Conservation (phyloP, 495 filamentous ascomycete species). For the Aspergillus nanangensis region DNA sequence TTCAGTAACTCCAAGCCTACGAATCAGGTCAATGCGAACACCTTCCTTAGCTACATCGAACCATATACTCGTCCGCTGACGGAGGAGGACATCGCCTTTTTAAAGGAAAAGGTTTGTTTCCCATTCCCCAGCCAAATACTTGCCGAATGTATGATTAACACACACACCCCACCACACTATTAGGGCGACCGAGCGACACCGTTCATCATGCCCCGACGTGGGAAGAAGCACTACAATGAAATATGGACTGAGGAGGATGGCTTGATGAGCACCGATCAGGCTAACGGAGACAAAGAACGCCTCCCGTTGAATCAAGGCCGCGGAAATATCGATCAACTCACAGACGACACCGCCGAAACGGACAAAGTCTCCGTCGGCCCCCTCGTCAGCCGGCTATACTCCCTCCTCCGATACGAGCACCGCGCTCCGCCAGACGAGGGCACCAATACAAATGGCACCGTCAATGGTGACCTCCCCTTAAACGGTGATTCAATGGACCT, state of each 20-base stretch:
- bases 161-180: too few relatives aligned
- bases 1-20: conserved; percentile 90
- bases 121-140: too few relatives aligned
- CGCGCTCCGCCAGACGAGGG: conserved; percentile 39
- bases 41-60: conserved; percentile 83
- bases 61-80: conserved; percentile 85
- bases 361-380: conserved; percentile 91
- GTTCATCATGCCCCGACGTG: conserved; percentile 82
- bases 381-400: conserved; percentile 74
- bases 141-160: too few relatives aligned
- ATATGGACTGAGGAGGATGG: conserved; percentile 94
- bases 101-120: conserved; percentile 68
- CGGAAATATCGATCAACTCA: conserved; percentile 78
- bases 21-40: conserved; percentile 87
- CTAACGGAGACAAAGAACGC: conserved; percentile 53
- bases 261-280: conserved; percentile 60
- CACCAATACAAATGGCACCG: conserved; percentile 43
- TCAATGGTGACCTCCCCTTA: conserved; percentile 50
- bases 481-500: conserved; percentile 55
- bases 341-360: conserved; percentile 77
- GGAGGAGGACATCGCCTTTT: conserved; percentile 92
- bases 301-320: conserved; percentile 75
- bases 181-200: conserved; percentile 74
- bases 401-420: conserved; percentile 78
- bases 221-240: conserved; percentile 79